These are phyloP conservation scores for Pseudozyma thailandica DNA, from an alignment of 1,284 basidiomycete species.

Conservation along the genomic window DNA sequence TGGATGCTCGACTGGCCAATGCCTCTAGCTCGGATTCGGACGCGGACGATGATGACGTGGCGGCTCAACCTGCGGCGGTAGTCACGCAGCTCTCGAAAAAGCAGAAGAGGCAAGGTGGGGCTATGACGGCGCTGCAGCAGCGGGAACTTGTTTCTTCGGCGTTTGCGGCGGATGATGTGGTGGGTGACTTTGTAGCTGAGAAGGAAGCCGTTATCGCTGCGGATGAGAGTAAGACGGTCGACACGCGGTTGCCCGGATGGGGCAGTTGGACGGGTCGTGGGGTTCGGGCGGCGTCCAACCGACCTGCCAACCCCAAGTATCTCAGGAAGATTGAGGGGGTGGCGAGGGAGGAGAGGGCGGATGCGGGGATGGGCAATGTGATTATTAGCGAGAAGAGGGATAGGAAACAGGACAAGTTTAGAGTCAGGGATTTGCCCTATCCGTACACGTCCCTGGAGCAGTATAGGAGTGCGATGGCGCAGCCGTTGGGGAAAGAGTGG, in stretches of 20 bases:
- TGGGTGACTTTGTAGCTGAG: constrained; percentile 84
- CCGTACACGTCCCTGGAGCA: constrained; percentile 92
- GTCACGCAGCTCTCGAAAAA: neutral
- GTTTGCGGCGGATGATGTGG: constrained; percentile 95
- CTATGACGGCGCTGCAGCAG: constrained; percentile 71
- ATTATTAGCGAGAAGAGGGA: constrained; percentile 94
- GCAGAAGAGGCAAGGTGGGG: neutral
- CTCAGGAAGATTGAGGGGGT: constrained; percentile 72
- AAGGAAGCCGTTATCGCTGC: constrained; percentile 81
- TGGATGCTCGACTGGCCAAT: neutral
- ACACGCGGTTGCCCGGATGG: constrained; percentile 90
- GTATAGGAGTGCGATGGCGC: constrained; percentile 83
- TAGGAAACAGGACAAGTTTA: constrained; percentile 89
- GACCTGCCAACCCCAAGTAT: constrained; percentile 20
- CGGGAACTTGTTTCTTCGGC: constrained; percentile 90
- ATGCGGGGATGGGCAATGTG: constrained; percentile 83
- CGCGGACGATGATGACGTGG: neutral
- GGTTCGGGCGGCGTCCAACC: constrained; percentile 60
- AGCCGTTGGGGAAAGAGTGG: constrained; percentile 89
- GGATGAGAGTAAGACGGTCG: constrained; percentile 83
- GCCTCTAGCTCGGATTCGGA: constrained; percentile 22
- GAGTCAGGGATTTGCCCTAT: constrained; percentile 83
- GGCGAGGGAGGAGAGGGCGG: constrained; percentile 80
- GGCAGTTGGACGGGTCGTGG: constrained; percentile 92
- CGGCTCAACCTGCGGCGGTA: neutral